Conservation (phyloP, 2,329 filamentous ascomycete species). For the Botrytis medusae region DNA sequence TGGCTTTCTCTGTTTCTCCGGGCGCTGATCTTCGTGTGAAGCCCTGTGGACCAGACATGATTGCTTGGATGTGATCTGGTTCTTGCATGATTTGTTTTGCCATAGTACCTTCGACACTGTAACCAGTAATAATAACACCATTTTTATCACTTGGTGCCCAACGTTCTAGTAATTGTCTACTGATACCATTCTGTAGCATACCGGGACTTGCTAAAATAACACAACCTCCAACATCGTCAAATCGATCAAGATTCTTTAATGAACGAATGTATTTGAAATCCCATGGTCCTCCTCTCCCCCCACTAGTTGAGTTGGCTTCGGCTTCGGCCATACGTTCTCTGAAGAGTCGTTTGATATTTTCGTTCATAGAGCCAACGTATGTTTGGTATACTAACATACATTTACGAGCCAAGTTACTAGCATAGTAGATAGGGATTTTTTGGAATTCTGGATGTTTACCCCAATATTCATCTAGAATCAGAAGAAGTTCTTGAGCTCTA, state of each 20-base stretch:
- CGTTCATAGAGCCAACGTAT: conserved; percentile 97
- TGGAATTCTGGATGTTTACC: conserved; percentile 83
- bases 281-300: conserved; percentile 83
- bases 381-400: conserved; percentile 99
- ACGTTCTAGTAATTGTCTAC: conserved; percentile 84
- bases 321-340: conserved; percentile 88
- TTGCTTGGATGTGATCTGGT: conserved; percentile 89
- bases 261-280: conserved; percentile 94
- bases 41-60: conserved; percentile 78
- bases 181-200: conserved; percentile 97
- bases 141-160: conserved; percentile 98
- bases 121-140: conserved; percentile 97
- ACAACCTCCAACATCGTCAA: conserved; percentile 92
- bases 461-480: conserved; percentile 98
- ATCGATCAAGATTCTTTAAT: conserved; percentile 88
- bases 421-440: conserved; percentile 94
- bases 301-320: conserved; percentile 72
- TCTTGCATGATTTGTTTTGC: conserved; percentile 93
- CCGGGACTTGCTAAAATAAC: conserved; percentile 97
- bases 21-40: conserved; percentile 56
- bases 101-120: conserved; percentile 98
- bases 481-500: conserved; percentile 85
- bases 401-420: conserved; percentile 88
- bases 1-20: conserved; percentile 76
- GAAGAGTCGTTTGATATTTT: conserved; percentile 97